Percentiles rank a stretch among this genome's conserved stretches.
Conservation (phyloP, 495 filamentous ascomycete genomes). For the Aspergillus baeticus region DNA sequence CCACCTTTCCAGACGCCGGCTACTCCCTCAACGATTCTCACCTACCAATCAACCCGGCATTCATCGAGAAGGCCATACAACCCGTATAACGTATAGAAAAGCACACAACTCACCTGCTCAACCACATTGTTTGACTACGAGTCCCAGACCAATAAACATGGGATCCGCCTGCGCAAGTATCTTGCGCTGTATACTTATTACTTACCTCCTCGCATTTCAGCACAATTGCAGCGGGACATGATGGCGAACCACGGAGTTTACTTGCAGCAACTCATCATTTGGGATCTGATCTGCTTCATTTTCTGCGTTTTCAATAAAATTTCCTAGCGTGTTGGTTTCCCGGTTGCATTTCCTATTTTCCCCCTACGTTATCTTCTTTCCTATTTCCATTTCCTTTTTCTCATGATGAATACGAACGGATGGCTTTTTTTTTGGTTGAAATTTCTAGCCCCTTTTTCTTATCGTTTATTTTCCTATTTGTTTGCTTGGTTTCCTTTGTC, state of each 20-base stretch:
- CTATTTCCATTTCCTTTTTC: not conserved
- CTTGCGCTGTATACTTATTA: constrained; percentile 19
- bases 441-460: constrained; percentile 14
- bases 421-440: constrained; percentile 14
- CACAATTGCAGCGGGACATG: constrained; percentile 14
- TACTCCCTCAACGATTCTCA: constrained; percentile 30
- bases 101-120: not conserved
- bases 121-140: not conserved
- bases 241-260: constrained; percentile 21
- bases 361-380: not conserved
- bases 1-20: constrained; percentile 9
- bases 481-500: constrained; percentile 8
- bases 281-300: not conserved
- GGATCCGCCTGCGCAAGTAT: constrained; percentile 5
- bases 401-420: constrained; percentile 17
- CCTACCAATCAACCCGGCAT: constrained; percentile 40
- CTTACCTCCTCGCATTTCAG: constrained; percentile 12
- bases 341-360: not conserved
- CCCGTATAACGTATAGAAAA: constrained; percentile 17
- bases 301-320: constrained; percentile 3
- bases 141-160: not conserved
- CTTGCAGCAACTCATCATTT: not conserved
- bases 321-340: not conserved
- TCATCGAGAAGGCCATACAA: constrained; percentile 16
- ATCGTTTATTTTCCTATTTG: constrained; percentile 18